These are phyloP conservation scores for Penicillium egyptiacum DNA, from an alignment of 495 filamentous ascomycete genomes.

Conservation along the genomic window DNA sequence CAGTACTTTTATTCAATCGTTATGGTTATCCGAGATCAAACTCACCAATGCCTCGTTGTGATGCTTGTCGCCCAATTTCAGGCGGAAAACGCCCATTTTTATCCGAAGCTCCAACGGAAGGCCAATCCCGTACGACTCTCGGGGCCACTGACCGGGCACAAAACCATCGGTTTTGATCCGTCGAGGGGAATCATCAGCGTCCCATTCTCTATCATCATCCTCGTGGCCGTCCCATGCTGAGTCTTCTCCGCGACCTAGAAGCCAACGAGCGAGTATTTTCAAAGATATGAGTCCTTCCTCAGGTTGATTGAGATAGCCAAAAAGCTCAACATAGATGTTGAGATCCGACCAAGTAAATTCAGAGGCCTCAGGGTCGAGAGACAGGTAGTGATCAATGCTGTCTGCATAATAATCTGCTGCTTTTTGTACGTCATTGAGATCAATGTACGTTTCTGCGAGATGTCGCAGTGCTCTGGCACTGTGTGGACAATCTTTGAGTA, in stretches of 20 bases:
- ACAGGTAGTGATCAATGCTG: conserved; percentile 56
- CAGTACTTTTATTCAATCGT: not conserved
- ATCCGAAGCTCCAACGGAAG: conserved; percentile 83
- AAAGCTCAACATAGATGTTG: conserved; percentile 80
- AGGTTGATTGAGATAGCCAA: conserved; percentile 59
- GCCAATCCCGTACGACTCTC: conserved; percentile 66
- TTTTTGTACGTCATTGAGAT: conserved; percentile 53
- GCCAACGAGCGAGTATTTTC: conserved; percentile 74
- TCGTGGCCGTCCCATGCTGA: conserved; percentile 73
- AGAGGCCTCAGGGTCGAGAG: conserved; percentile 47
- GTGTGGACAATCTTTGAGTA: conserved; percentile 59
- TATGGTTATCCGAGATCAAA: conserved; percentile 7
- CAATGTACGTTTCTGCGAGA: conserved; percentile 64
- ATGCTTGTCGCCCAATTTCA: conserved; percentile 60
- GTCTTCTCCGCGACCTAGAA: conserved; percentile 73
- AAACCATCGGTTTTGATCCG: conserved; percentile 58
- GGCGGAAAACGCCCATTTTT: conserved; percentile 78
- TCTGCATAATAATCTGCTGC: conserved; percentile 61
- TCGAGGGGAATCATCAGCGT: conserved; percentile 67
- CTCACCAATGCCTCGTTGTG: conserved; percentile 76
- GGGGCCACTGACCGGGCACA: conserved; percentile 52
- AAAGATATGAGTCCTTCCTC: conserved; percentile 64
- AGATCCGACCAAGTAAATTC: conserved; percentile 79
- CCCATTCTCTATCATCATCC: conserved; percentile 91
- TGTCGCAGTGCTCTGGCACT: conserved; percentile 61